Base-by-base conservation (phyloP, 306 rosid genomes). In the Cucumis cinereus region DNA sequence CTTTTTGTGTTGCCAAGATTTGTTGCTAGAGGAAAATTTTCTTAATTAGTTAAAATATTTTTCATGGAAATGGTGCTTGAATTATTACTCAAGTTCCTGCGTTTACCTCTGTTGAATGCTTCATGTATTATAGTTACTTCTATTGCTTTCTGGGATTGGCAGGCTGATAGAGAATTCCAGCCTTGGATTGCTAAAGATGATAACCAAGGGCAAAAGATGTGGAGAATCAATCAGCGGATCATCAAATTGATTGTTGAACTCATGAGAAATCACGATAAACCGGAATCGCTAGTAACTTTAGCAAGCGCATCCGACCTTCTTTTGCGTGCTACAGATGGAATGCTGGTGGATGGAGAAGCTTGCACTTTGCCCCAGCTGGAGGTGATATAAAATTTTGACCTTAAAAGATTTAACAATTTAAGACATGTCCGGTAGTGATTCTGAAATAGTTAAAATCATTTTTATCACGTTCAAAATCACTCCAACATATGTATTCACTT, bases 121-220 rank as follows among this genome's bases (percentile, higher is more conserved):
- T 41, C 74, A 68, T 68, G 38, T 41, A 45, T 9, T 72, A 9
- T 24, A 16, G 26, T 50, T 72, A 52, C 45, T 8, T 83, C 84
- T 75, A 3, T 79, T 79, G 79, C 83, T 63, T 86, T 84, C 79
- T 79, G 41, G 80, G 55, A 79, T 73, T 77, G 71, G 77, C 90
- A 94, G 98, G 98, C 98, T 17, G 97, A 90, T 49, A 89, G 87
- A 81, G 97, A 92, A 79, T 83, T 94, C 89, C 97, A 92, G 79
- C 97, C 98, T 43, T 94, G 98, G 98, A 91, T 94, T 87, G 98
- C 96, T 19, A 94, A 92, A 85, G 98, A 94, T 79, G 97, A 91
- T 80, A 93, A 86, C 81, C 88, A 81, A 45, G 95, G 95, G 79
- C 97, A 92, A 86, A 94, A 87, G 86, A 90, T 94, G 91, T 91